phyloP scores from a whole-genome alignment of 2,329 filamentous ascomycete genomes.

The Pezicula rhizophila region DNA sequence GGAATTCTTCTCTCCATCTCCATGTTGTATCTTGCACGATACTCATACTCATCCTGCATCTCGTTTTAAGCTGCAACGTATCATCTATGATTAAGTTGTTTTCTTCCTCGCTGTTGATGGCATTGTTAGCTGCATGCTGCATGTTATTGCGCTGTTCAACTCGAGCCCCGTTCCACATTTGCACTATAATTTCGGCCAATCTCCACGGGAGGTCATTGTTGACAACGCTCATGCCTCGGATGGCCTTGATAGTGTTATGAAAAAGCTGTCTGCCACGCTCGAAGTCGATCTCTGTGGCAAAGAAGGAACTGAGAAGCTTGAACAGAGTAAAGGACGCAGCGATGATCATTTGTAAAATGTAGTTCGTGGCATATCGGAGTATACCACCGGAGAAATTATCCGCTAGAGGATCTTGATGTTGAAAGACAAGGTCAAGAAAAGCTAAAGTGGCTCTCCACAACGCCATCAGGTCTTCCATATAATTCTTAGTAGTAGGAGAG shows the following conservation, averaged over 20 bases:
- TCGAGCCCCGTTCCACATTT: constrained; percentile 67
- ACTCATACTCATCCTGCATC: constrained; percentile 79
- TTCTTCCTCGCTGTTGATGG: constrained; percentile 35
- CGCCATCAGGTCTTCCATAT: constrained; percentile 68
- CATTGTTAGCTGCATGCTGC: constrained; percentile 30
- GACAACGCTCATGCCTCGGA: constrained; percentile 67
- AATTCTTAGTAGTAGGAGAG: constrained; percentile 63
- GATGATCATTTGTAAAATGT: constrained; percentile 81
- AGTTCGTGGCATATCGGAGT: constrained; percentile 64
- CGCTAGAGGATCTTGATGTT: constrained; percentile 46
- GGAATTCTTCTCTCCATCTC: constrained; percentile 78
- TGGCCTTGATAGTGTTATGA: constrained; percentile 61
- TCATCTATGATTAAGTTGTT: constrained; percentile 47
- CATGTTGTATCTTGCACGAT: constrained; percentile 80
- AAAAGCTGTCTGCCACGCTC: constrained; percentile 64
- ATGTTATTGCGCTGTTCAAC: constrained; percentile 29
- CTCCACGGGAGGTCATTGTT: constrained; percentile 76
- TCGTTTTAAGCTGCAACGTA: constrained; percentile 72
- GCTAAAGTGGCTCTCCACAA: constrained; percentile 66
- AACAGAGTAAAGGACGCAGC: constrained; percentile 71
- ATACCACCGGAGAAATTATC: constrained; percentile 38
- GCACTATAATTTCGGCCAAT: constrained; percentile 77
- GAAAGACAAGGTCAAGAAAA: constrained; percentile 56
- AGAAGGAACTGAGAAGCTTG: constrained; percentile 73
- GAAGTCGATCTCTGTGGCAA: constrained; percentile 65